These are phyloP conservation scores for Castanopsis chinensis DNA, from an alignment of 306 rosid genomes.

Conservation along the genomic window DNA sequence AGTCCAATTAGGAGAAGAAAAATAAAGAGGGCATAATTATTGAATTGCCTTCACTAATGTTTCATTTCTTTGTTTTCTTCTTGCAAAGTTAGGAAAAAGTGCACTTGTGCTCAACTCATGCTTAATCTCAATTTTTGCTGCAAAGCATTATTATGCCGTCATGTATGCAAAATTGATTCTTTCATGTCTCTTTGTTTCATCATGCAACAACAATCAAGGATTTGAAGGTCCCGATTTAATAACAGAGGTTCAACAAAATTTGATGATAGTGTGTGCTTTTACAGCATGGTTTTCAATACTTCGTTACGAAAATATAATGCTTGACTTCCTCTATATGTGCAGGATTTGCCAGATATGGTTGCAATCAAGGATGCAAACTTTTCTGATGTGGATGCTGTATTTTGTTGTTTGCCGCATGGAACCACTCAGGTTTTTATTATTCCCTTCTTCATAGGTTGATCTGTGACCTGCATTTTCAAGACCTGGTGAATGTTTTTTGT, in stretches of 20 bases:
- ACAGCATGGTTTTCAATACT: not conserved
- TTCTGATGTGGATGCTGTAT: constrained; percentile 83
- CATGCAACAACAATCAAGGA: too few relatives aligned
- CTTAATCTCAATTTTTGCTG: not conserved
- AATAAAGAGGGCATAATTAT: not conserved
- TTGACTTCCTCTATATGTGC: constrained; percentile 24
- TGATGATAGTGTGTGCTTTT: constrained; percentile 22
- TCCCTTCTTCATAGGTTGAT: constrained; percentile 11
- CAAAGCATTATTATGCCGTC: not conserved
- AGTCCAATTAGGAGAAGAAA: not conserved
- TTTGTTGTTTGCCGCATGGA: constrained; percentile 96
- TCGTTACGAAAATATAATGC: constrained; percentile 1
- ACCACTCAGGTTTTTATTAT: constrained; percentile 71
- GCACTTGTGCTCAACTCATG: too few relatives aligned
- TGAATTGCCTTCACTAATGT: not conserved
- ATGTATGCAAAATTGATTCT: not conserved
- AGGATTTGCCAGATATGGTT: constrained; percentile 85
- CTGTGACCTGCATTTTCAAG: not conserved
- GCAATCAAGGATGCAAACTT: constrained; percentile 83
- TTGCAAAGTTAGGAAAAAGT: not conserved
- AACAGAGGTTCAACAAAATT: constrained; percentile 6
- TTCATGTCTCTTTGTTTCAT: not conserved
- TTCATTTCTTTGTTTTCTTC: not conserved
- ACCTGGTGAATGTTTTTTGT: not conserved
- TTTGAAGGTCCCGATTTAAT: not conserved